Conservation (phyloP, 345 rosid species). For the Lumnitzera racemosa region DNA sequence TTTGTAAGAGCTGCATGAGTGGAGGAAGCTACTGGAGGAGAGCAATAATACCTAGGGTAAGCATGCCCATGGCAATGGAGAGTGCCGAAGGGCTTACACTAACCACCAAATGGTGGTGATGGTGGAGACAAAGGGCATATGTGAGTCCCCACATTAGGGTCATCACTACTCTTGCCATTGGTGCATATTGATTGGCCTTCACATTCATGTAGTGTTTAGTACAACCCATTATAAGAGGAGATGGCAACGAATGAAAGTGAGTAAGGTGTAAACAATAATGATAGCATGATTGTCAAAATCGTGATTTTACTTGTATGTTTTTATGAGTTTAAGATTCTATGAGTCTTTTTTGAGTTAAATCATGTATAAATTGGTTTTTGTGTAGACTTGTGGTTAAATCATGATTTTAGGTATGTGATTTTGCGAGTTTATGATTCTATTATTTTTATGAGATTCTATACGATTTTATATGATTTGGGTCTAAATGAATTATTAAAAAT, state of each 20-base stretch:
- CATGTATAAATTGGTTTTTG: too few species aligned
- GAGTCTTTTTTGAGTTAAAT: too few species aligned
- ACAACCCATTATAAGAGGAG: conserved; percentile 29
- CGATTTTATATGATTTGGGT: too few species aligned
- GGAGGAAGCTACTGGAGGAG: conserved; percentile 20
- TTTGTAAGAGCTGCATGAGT: conserved; percentile 17
- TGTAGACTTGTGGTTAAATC: too few species aligned
- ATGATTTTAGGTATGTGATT: too few species aligned
- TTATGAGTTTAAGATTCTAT: too few species aligned
- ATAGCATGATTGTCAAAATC: too few species aligned
- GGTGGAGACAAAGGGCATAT: conserved; percentile 10
- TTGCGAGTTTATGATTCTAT: too few species aligned
- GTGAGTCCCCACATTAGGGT: conserved; percentile 23
- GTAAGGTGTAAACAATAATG: too few species aligned
- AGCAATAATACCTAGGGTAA: conserved; percentile 14
- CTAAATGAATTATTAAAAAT: too few species aligned
- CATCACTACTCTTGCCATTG: conserved; percentile 25
- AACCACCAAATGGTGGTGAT: background rate
- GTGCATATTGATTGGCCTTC: conserved; percentile 30
- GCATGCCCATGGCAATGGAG: conserved; percentile 1
- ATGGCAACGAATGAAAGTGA: conserved; percentile 14
- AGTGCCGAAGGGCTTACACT: conserved; percentile 16
- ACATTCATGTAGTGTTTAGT: conserved; percentile 26
- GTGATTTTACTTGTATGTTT: too few species aligned
- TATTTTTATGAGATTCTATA: too few species aligned